These are phyloP conservation scores for Diplocarpon rosae DNA, from an alignment of 2,329 filamentous ascomycete species.

Conservation along the genomic window DNA sequence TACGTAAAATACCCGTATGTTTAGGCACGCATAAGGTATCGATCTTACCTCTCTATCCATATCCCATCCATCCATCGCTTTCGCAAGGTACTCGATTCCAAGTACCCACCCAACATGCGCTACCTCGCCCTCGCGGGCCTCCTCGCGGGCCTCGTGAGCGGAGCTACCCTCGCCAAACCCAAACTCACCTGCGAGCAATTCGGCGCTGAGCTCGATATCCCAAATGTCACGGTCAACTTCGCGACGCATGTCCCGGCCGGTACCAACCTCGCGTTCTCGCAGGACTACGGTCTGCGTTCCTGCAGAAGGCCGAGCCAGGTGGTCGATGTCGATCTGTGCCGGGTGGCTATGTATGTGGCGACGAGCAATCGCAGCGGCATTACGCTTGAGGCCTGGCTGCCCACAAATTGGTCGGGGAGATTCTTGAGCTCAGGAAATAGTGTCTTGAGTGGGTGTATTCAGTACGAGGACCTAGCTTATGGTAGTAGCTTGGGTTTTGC, in stretches of 20 bases:
- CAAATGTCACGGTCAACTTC: slow-evolving; percentile 16
- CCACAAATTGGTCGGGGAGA: slow-evolving; percentile 32
- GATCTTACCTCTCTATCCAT: too few relatives aligned
- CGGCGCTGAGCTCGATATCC: slow-evolving; percentile 4
- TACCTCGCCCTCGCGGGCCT: neutral
- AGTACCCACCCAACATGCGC: too few relatives aligned
- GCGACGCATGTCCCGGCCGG: slow-evolving; percentile 12
- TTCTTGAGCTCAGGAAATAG: slow-evolving; percentile 30
- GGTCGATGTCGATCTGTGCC: slow-evolving; percentile 12
- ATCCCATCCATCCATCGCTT: too few relatives aligned
- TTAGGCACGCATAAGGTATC: too few relatives aligned
- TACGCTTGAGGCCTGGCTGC: slow-evolving; percentile 22
- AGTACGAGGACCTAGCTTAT: slow-evolving; percentile 18
- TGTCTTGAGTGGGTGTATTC: slow-evolving; percentile 19
- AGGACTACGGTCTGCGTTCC: slow-evolving; percentile 9
- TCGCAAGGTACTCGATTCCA: too few relatives aligned
- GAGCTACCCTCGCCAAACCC: slow-evolving; percentile 3
- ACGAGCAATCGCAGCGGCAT: slow-evolving; percentile 11
- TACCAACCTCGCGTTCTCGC: slow-evolving; percentile 8
- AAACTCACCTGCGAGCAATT: slow-evolving; percentile 4
- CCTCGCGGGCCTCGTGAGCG: neutral
- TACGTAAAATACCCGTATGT: too few relatives aligned
- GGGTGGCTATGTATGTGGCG: slow-evolving; percentile 14
- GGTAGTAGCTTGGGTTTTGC: slow-evolving; percentile 16
- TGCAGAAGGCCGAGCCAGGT: slow-evolving; percentile 9